phyloP scores from a whole-genome alignment of 306 rosid genomes.

The Elaeagnus macrophylla region DNA sequence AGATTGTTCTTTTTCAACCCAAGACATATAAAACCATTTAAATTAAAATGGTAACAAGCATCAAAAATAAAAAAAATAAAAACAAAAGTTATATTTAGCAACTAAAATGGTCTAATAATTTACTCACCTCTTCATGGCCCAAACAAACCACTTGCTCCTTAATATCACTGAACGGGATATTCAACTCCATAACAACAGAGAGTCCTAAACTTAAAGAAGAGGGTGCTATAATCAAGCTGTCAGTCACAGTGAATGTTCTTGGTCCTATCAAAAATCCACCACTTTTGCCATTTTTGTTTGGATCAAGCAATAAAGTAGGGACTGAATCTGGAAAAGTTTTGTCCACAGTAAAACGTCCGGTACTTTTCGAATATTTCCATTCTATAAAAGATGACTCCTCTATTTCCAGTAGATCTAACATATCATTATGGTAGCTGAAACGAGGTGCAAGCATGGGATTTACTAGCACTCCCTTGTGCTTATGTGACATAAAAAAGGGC shows the following conservation, averaged over 20 bases:
- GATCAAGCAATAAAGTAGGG: too few species aligned
- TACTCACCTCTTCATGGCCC: constrained; percentile 11
- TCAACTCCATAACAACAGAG: constrained; percentile 6
- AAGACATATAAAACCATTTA: too few species aligned
- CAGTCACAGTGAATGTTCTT: constrained; percentile 4
- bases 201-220: background rate
- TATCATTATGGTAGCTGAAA: background rate
- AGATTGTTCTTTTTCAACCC: too few species aligned
- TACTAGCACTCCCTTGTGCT: constrained; percentile 5
- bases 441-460: constrained; percentile 2
- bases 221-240: constrained; percentile 5
- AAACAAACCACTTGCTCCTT: constrained; percentile 4
- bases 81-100: background rate
- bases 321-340: too few species aligned
- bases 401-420: constrained; percentile 5
- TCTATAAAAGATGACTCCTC: background rate
- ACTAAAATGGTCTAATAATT: background rate
- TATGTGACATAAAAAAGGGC: background rate
- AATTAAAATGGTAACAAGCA: too few species aligned
- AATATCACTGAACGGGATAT: constrained; percentile 9
- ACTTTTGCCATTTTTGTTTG: background rate
- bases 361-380: background rate
- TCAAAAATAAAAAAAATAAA: background rate
- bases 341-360: background rate
- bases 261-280: constrained; percentile 1